A percentile compares a stretch with the other conserved stretches of the same genome.
phyloP scores from a whole-genome alignment of 2,329 filamentous ascomycete species.

The Penicillium griseofulvum region DNA sequence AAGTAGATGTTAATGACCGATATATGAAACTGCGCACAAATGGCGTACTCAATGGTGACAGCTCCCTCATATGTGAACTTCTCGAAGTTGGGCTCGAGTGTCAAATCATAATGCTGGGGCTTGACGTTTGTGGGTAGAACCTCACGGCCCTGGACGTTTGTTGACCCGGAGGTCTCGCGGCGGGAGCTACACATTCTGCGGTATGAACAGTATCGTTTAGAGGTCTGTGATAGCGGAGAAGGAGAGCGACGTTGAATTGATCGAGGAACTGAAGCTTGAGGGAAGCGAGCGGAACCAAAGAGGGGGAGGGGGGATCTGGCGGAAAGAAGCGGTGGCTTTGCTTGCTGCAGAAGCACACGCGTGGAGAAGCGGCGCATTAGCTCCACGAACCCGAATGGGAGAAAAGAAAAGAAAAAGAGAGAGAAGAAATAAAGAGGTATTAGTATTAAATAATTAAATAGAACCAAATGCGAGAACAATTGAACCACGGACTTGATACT shows the following conservation, averaged over 20 bases:
- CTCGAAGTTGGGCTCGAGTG: conserved; percentile 84
- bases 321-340: conserved; percentile 36
- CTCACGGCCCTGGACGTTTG: conserved; percentile 68
- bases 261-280: conserved; percentile 21
- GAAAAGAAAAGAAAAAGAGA: not conserved
- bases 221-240: conserved; percentile 31
- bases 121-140: conserved; percentile 89
- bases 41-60: conserved; percentile 71
- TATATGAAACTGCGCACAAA: not conserved
- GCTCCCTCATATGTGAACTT: conserved; percentile 83
- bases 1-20: conserved; percentile 11
- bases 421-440: conserved; percentile 5
- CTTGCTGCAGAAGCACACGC: conserved; percentile 35
- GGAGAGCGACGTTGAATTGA: conserved; percentile 22
- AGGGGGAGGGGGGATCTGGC: conserved; percentile 29
- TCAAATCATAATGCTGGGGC: conserved; percentile 87
- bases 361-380: conserved; percentile 38
- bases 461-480: conserved; percentile 16
- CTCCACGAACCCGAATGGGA: conserved; percentile 14
- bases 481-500: conserved; percentile 16
- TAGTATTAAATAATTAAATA: conserved; percentile 16
- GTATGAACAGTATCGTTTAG: conserved; percentile 68
- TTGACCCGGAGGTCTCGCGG: conserved; percentile 55
- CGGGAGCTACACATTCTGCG: conserved; percentile 72
- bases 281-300: conserved; percentile 25